A percentile compares a stretch with the other conserved stretches of the same genome.
Conservation (phyloP, 2,329 filamentous ascomycete species). For the Aspergillus sclerotialis region DNA sequence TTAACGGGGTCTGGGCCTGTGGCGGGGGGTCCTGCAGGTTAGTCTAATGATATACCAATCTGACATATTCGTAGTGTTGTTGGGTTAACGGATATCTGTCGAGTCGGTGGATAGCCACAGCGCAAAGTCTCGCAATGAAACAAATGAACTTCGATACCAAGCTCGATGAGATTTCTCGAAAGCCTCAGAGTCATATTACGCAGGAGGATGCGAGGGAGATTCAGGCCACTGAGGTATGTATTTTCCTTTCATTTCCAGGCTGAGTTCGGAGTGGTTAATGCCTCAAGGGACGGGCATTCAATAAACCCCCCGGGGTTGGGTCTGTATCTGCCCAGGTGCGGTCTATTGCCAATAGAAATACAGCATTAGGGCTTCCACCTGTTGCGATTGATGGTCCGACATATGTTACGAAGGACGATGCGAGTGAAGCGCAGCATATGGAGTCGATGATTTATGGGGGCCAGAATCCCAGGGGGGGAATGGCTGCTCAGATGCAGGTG, state of each 20-base stretch:
- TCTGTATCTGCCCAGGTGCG: constrained; percentile 26
- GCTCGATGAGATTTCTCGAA: constrained; percentile 22
- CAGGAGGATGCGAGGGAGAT: constrained; percentile 25
- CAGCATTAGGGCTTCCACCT: constrained; percentile 19
- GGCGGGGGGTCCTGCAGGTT: constrained; percentile 26
- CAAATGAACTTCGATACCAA: constrained; percentile 29
- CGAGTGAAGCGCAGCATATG: constrained; percentile 22
- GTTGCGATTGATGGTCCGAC: constrained; percentile 13
- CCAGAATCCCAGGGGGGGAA: constrained; percentile 22
- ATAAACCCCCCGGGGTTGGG: constrained; percentile 21
- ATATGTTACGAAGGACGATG: constrained; percentile 27
- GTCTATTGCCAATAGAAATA: constrained; percentile 27
- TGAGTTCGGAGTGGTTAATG: background rate
- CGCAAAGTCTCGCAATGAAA: constrained; percentile 24
- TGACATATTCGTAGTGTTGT: too few species aligned
- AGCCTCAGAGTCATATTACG: constrained; percentile 26
- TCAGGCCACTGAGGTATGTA: constrained; percentile 23
- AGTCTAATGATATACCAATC: constrained; percentile 1
- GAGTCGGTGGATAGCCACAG: constrained; percentile 17
- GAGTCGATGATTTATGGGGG: constrained; percentile 22
- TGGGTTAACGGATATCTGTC: background rate
- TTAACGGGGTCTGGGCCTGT: constrained; percentile 24
- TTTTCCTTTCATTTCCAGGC: background rate
- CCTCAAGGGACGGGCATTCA: constrained; percentile 26
- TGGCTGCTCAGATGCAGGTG: constrained; percentile 29